Evolutionary conservation across 1,139 yeast genomes (phyloP).

Genomic region (Yamadazyma sp.): DNA sequence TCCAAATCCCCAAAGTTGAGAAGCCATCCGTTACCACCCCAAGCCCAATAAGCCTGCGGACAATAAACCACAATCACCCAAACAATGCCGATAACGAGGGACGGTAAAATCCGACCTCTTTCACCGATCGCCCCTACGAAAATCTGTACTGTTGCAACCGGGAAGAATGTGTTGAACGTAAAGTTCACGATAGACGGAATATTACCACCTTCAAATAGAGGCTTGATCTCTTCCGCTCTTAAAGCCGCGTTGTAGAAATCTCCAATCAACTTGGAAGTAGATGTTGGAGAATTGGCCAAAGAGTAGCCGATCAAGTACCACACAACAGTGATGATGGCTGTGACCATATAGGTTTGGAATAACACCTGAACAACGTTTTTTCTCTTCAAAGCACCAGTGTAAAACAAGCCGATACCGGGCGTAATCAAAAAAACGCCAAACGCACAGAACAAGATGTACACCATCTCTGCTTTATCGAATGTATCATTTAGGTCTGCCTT

Average conservation of each 20-base stretch:
- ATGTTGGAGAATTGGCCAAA: slow-evolving; percentile 72
- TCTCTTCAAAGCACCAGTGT: slow-evolving; percentile 87
- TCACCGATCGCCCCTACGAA: slow-evolving; percentile 97
- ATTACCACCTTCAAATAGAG: slow-evolving; percentile 54
- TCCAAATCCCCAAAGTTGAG: slow-evolving; percentile 79
- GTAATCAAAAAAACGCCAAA: slow-evolving; percentile 84
- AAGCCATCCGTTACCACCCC: slow-evolving; percentile 94
- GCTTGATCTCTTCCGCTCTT: slow-evolving; percentile 47
- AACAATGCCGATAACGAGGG: slow-evolving; percentile 85
- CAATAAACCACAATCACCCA: slow-evolving; percentile 95
- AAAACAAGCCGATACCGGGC: slow-evolving; percentile 91
- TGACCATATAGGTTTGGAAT: slow-evolving; percentile 91
- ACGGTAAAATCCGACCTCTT: slow-evolving; percentile 90
- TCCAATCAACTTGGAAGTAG: slow-evolving; percentile 74
- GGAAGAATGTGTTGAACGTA: slow-evolving; percentile 89
- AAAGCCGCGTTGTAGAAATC: slow-evolving; percentile 76
- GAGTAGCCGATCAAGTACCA: slow-evolving; percentile 99
- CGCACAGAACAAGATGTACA: slow-evolving; percentile 73
- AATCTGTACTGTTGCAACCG: slow-evolving; percentile 84
- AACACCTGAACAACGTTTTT: slow-evolving; percentile 86
- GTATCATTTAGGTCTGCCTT: slow-evolving; percentile 13
- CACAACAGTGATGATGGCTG: slow-evolving; percentile 74
- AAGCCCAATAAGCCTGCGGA: slow-evolving; percentile 94
- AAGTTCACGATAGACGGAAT: slow-evolving; percentile 60
- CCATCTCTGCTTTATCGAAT: slow-evolving; percentile 76